phyloP scores from a whole-genome alignment of 306 rosid species.

The Trichosanthes truncata region DNA sequence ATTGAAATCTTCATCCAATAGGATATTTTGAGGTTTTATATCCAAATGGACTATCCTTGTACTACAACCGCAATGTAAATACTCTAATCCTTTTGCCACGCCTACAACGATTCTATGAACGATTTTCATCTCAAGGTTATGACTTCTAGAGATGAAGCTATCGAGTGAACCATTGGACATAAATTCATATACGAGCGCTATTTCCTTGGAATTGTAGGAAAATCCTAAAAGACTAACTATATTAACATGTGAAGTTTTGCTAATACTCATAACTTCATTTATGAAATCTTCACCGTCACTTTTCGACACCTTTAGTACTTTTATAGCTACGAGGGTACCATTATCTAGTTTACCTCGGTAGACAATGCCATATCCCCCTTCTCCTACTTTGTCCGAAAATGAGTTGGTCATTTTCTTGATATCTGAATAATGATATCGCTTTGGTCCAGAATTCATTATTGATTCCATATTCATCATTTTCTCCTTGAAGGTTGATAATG shows the following conservation, averaged over 20 bases:
- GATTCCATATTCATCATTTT: neutral
- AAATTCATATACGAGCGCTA: constrained; percentile 1
- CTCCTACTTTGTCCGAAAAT: neutral
- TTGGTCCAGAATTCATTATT: neutral
- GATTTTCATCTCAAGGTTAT: neutral
- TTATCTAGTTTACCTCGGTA: neutral
- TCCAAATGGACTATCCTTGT: constrained; percentile 9
- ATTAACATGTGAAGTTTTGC: constrained; percentile 4
- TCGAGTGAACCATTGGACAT: constrained; percentile 5
- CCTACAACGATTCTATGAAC: neutral
- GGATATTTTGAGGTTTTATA: constrained; percentile 8
- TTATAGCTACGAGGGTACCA: neutral
- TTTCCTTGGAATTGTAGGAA: neutral
- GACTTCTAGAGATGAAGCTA: neutral
- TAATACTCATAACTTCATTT: neutral
- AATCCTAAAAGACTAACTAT: neutral
- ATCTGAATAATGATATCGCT: neutral
- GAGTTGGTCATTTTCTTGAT: neutral
- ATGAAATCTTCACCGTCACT: neutral
- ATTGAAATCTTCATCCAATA: neutral
- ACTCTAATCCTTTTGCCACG: neutral
- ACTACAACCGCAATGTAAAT: neutral
- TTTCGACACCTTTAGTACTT: neutral
- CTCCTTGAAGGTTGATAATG: neutral
- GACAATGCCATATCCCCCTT: constrained; percentile 1